phyloP scores from a whole-genome alignment of 192 early-diverging fungal genomes.

The Funneliformis mosseae region DNA sequence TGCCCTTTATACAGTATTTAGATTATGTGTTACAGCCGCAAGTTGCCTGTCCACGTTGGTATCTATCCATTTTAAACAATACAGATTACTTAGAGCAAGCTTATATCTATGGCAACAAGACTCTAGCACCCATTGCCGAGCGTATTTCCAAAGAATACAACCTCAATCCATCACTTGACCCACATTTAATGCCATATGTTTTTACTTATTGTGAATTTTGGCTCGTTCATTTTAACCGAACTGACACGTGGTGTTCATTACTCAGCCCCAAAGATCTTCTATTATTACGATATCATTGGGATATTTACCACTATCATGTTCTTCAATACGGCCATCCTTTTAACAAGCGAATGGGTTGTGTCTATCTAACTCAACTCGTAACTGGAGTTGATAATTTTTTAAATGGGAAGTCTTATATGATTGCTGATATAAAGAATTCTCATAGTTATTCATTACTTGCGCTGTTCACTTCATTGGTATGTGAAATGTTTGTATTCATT shows the following conservation, averaged over 20 bases:
- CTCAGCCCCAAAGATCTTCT: not conserved
- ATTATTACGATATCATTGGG: not conserved
- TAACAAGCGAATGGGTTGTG: not conserved
- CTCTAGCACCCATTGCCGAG: not conserved
- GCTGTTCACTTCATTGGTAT: not conserved
- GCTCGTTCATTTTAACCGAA: too few relatives aligned
- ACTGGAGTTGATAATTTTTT: not conserved
- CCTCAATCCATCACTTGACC: conserved; percentile 15
- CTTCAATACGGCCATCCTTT: not conserved
- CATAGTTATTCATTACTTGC: not conserved
- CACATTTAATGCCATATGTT: not conserved
- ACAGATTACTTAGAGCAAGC: not conserved
- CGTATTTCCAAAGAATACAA: conserved; percentile 6
- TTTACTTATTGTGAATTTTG: conserved; percentile 1
- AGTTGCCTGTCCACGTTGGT: not conserved
- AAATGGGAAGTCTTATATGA: conserved; percentile 4
- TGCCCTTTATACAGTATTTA: not conserved
- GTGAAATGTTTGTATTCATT: not conserved
- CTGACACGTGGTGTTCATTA: not conserved
- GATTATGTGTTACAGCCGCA: not conserved
- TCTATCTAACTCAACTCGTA: not conserved
- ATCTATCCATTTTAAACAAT: not conserved
- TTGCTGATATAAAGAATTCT: conserved; percentile 22
- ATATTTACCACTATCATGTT: not conserved
- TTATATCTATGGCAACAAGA: not conserved